A percentile compares a stretch with the other conserved stretches of the same genome.
phyloP scores from a whole-genome alignment of 192 early-diverging fungal species.

The Backusella parvicylindrica region DNA sequence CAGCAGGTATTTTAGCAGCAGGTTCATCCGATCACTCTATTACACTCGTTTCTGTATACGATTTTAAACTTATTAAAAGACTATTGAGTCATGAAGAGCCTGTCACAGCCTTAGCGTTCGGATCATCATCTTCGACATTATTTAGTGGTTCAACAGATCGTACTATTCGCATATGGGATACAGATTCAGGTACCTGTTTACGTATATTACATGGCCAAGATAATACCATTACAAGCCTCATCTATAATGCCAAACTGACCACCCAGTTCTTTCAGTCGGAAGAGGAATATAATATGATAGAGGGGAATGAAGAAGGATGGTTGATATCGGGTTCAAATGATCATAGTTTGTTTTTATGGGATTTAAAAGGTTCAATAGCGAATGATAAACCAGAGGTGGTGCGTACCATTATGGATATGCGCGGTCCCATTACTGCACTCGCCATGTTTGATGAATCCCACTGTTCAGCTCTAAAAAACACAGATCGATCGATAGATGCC shows the following conservation, averaged over 20 bases:
- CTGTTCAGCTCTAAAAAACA: not conserved
- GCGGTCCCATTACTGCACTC: slow-evolving; percentile 8
- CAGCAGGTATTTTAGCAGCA: not conserved
- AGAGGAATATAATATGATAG: not conserved
- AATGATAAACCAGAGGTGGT: not conserved
- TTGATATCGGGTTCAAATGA: slow-evolving; percentile 14
- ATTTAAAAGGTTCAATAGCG: not conserved
- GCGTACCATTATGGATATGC: slow-evolving; percentile 1
- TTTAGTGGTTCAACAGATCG: slow-evolving; percentile 15
- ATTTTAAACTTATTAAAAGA: not conserved
- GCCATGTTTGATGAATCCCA: slow-evolving; percentile 5
- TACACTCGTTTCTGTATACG: not conserved
- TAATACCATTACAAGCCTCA: not conserved
- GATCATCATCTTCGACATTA: not conserved
- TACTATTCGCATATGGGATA: slow-evolving; percentile 13
- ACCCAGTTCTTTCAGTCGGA: not conserved
- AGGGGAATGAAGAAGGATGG: not conserved
- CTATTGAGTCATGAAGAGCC: slow-evolving; percentile 11
- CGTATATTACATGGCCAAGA: slow-evolving; percentile 9
- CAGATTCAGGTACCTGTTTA: not conserved
- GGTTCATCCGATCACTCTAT: slow-evolving; percentile 14
- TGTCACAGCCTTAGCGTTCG: not conserved
- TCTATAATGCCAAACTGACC: not conserved
- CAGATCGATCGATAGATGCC: not conserved
- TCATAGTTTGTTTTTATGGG: slow-evolving; percentile 13